These are phyloP conservation scores for Juncus effusus DNA, from an alignment of 176 grass and related monocot genomes.

Conservation along the genomic window DNA sequence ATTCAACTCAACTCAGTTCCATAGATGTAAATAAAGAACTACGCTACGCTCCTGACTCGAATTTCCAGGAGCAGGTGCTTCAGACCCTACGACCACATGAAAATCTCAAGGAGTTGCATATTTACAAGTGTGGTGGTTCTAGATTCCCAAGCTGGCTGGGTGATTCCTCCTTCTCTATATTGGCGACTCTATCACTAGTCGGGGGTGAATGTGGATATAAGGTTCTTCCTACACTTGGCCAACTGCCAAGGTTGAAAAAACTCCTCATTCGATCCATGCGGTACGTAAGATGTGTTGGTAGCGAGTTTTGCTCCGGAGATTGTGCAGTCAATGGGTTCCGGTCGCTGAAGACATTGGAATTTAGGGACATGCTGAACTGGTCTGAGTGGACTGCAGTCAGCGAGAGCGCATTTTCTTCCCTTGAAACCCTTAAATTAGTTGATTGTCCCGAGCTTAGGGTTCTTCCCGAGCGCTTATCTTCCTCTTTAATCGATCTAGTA, in stretches of 20 bases:
- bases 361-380: slow-evolving; percentile 24
- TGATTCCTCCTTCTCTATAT: slow-evolving; percentile 14
- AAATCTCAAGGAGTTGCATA: not conserved
- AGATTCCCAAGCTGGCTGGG: slow-evolving; percentile 26
- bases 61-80: slow-evolving; percentile 16
- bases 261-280: slow-evolving; percentile 4
- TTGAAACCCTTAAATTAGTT: slow-evolving; percentile 6
- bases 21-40: not conserved
- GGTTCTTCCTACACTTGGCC: slow-evolving; percentile 22
- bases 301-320: slow-evolving; percentile 16
- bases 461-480: slow-evolving; percentile 3
- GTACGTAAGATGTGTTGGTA: not conserved
- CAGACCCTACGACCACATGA: not conserved
- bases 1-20: not conserved
- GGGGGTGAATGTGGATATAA: not conserved
- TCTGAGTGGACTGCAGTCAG: slow-evolving; percentile 10
- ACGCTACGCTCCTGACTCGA: not conserved
- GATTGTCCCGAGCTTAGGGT: slow-evolving; percentile 1
- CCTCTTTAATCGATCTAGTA: slow-evolving; percentile 18
- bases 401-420: slow-evolving; percentile 22
- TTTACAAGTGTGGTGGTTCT: not conserved
- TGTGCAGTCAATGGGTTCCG: not conserved
- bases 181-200: not conserved
- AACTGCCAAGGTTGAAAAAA: slow-evolving; percentile 10
- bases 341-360: slow-evolving; percentile 21